Evolutionary conservation across 2,329 filamentous ascomycete genomes (phyloP).

Genomic region (Chaetothyriales sp.): DNA sequence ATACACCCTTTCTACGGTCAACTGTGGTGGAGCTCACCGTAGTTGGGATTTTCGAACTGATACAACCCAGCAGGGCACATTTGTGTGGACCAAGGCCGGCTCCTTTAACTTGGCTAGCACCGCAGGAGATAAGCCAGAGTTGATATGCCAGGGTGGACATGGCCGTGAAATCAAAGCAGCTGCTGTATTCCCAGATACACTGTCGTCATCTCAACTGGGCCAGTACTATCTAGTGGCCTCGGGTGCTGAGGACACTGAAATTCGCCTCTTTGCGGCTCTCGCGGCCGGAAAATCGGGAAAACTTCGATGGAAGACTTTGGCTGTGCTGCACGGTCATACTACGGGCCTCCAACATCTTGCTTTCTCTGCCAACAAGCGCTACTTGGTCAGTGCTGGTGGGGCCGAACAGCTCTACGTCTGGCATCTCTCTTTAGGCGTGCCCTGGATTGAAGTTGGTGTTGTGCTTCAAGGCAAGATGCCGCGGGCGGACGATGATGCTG

Average conservation of each 20-base stretch:
- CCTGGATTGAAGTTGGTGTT: constrained; percentile 38
- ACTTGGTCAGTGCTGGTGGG: constrained; percentile 73
- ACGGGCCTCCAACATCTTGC: constrained; percentile 68
- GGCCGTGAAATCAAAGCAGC: constrained; percentile 68
- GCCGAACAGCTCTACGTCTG: constrained; percentile 83
- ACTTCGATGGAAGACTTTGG: background rate
- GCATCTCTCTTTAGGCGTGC: constrained; percentile 42
- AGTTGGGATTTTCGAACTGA: constrained; percentile 47
- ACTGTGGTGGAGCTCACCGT: constrained; percentile 75
- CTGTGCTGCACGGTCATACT: constrained; percentile 57
- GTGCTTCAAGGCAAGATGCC: constrained; percentile 37
- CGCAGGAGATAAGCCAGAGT: constrained; percentile 25
- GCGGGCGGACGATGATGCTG: constrained; percentile 36
- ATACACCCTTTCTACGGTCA: constrained; percentile 53
- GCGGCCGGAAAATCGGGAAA: constrained; percentile 1
- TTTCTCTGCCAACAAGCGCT: constrained; percentile 52
- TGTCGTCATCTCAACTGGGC: background rate
- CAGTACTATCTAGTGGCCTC: constrained; percentile 40
- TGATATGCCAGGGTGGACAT: constrained; percentile 57
- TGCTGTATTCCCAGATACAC: constrained; percentile 27
- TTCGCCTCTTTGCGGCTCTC: constrained; percentile 47
- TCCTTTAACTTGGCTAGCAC: constrained; percentile 34
- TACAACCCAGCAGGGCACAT: constrained; percentile 24
- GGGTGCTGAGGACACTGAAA: constrained; percentile 55
- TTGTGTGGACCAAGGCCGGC: constrained; percentile 63